Base-by-base conservation (phyloP, 495 filamentous ascomycete genomes). In the Lepidopterella palustris region DNA sequence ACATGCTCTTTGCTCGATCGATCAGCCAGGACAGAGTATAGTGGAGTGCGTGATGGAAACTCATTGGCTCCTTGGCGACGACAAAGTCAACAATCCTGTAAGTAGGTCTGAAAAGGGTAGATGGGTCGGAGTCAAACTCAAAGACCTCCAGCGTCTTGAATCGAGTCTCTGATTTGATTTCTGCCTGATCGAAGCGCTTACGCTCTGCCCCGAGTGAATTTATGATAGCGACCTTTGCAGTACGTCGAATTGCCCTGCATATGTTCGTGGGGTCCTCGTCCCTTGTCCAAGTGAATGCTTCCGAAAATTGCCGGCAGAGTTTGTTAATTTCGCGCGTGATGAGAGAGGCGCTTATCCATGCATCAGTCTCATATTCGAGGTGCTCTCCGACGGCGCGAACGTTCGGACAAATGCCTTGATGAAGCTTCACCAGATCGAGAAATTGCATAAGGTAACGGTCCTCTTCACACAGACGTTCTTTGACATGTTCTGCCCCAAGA, bases 11-110 rank as follows among this genome's bases (percentile, higher is more conserved):
- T 31, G 84, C 95, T 59, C 87, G 86, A 64, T 97, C 93, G 58
- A 99, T 83, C 31, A 99, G 76, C 93, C 93, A 99, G 1, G 95
- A 97, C n/a, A 97, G 75, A 0, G 88, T 95, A 70, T 97, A 97
- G 70, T 99, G 93, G 31, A 99, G 78, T 6, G 90, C 89, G 71
- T 99, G 93, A 67, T 99, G 95, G 78, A 99, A 97, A 72, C 95
- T 97, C 71, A 97, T 93, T 0, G 88, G 85, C 63, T 93, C 85
- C 60, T 84, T 84, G 58, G 93, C 91, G 5, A 97, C 90, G 5
- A 86, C 80, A 70, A 93, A 97, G 60, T 87, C 86, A 25, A 97
- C 87, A 0, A 98, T 85, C 15, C 82, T 80, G 59, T 86, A 79
- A 10, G 25, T 25, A 1, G 45, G 24, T 3, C 52, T 54, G 11